These are phyloP conservation scores for Penicillium cinerascens DNA, from an alignment of 495 filamentous ascomycete genomes.

Conservation along the genomic window DNA sequence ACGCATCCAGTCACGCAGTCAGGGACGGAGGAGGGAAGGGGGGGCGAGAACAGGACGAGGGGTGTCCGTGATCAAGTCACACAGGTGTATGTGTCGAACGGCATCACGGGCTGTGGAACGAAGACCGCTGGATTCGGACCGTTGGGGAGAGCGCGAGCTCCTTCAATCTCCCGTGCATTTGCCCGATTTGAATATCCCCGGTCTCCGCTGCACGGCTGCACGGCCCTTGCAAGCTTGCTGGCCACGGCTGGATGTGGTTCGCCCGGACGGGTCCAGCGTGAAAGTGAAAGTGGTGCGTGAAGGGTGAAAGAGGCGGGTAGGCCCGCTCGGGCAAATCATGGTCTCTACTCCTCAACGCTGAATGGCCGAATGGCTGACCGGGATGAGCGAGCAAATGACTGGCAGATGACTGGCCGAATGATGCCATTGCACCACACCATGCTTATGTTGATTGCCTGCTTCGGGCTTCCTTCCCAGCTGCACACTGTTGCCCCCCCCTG, in stretches of 20 bases:
- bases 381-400: no score
- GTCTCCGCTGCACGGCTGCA: background rate
- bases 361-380: no score
- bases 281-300: background rate
- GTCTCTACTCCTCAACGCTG: no score
- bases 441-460: no score
- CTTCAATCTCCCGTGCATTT: constrained; percentile 21
- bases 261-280: background rate
- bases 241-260: background rate
- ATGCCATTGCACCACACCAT: no score
- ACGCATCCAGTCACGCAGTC: background rate
- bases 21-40: background rate
- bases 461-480: no score
- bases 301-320: background rate
- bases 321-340: background rate
- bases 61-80: background rate
- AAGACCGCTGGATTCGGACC: background rate
- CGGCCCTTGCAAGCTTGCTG: background rate
- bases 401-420: no score
- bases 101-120: constrained; percentile 23
- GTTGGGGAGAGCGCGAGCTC: background rate
- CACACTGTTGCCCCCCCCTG: no score
- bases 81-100: constrained; percentile 1
- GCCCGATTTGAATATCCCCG: constrained; percentile 21
- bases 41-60: constrained; percentile 1